phyloP scores from a whole-genome alignment of 495 filamentous ascomycete genomes.

The Corynascus novoguineensis region DNA sequence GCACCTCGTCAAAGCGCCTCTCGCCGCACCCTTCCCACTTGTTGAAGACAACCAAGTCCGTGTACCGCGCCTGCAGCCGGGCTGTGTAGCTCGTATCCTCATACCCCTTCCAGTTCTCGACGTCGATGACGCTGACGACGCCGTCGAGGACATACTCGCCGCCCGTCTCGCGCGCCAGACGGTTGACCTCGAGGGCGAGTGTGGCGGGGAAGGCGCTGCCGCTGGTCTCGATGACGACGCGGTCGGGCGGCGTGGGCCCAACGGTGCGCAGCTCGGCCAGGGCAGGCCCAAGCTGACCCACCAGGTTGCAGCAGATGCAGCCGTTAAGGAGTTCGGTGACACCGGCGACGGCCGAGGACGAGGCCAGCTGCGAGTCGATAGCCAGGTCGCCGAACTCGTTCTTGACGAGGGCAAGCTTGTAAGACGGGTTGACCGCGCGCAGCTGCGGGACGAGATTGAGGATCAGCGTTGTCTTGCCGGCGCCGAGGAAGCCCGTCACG shows the following conservation, averaged over 20 bases:
- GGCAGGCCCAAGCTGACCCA: conserved; percentile 79
- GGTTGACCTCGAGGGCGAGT: conserved; percentile 87
- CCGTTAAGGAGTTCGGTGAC: conserved; percentile 89
- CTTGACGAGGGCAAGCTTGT: conserved; percentile 90
- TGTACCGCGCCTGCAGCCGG: conserved; percentile 80
- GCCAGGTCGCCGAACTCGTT: conserved; percentile 97
- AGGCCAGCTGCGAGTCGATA: conserved; percentile 84
- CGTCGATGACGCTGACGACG: conserved; percentile 87
- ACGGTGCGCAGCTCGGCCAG: conserved; percentile 61
- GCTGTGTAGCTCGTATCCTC: conserved; percentile 86
- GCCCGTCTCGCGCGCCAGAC: conserved; percentile 58
- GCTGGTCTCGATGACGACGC: conserved; percentile 89
- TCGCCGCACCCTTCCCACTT: conserved; percentile 83
- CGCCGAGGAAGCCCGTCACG: conserved; percentile 89
- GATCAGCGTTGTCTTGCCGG: conserved; percentile 89
- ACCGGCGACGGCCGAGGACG: conserved; percentile 74
- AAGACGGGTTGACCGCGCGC: conserved; percentile 53
- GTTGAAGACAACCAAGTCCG: conserved; percentile 89
- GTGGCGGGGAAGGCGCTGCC: conserved; percentile 87
- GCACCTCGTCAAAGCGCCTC: conserved; percentile 67
- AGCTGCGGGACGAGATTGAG: conserved; percentile 87
- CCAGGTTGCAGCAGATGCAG: conserved; percentile 97
- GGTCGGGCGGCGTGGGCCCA: conserved; percentile 60
- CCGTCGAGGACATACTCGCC: conserved; percentile 75
- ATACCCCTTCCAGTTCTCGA: conserved; percentile 96